Percentiles rank a stretch among this genome's conserved stretches.
Conservation (phyloP, 768 basidiomycete genomes). For the Coprinopsis sp. region DNA sequence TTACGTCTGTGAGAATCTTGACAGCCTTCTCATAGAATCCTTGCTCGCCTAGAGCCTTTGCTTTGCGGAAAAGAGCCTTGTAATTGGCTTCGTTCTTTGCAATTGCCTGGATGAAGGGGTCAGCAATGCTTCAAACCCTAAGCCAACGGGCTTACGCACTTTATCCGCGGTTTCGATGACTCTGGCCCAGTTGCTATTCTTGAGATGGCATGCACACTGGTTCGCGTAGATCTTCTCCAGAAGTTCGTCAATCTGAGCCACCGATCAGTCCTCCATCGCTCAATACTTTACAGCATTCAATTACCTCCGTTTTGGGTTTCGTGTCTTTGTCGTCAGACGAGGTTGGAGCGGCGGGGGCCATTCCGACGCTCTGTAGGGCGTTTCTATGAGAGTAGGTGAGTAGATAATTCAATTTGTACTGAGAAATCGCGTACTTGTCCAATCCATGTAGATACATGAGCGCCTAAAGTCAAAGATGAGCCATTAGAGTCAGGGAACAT, state of each 20-base stretch:
- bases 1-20: constrained; percentile 58
- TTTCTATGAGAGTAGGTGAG: constrained; percentile 34
- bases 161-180: constrained; percentile 80
- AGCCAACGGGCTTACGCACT: constrained; percentile 27
- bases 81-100: constrained; percentile 69
- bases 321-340: constrained; percentile 25
- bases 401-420: constrained; percentile 17
- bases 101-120: constrained; percentile 47
- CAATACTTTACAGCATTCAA: not conserved
- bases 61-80: constrained; percentile 80
- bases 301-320: constrained; percentile 67
- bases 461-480: constrained; percentile 35
- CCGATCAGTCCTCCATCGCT: constrained; percentile 3
- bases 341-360: constrained; percentile 27
- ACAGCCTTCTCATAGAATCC: constrained; percentile 75
- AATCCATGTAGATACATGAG: constrained; percentile 71
- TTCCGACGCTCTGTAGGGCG: constrained; percentile 50
- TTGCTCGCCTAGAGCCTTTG: constrained; percentile 69
- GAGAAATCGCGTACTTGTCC: too few species aligned
- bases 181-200: constrained; percentile 75
- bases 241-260: constrained; percentile 60
- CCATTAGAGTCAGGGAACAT: constrained; percentile 4
- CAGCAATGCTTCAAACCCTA: not conserved
- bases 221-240: constrained; percentile 83
- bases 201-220: constrained; percentile 81